A percentile compares a stretch with the other conserved stretches of the same genome.
Conservation (phyloP, 2,329 filamentous ascomycete genomes). For the Xylaria sp. region DNA sequence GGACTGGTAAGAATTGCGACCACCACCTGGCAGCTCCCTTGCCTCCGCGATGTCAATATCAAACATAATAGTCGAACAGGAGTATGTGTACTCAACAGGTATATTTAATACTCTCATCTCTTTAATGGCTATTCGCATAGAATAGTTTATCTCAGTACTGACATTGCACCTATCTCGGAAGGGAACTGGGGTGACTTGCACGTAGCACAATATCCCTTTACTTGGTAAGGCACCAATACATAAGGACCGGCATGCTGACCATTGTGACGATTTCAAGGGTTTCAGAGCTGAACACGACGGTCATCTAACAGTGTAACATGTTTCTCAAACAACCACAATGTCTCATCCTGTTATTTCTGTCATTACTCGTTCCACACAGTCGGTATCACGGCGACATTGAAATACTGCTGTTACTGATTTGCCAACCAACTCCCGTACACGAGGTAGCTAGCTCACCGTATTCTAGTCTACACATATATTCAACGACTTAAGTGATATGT, state of each 20-base stretch:
- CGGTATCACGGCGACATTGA: constrained; percentile 2
- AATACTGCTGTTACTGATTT: background rate
- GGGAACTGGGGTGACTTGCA: background rate
- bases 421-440: background rate
- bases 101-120: background rate
- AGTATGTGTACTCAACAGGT: background rate
- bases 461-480: background rate
- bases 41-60: background rate
- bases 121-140: background rate
- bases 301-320: constrained; percentile 1
- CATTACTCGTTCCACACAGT: constrained; percentile 14
- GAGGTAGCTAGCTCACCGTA: background rate
- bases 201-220: constrained; percentile 1
- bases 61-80: background rate
- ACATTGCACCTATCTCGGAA: background rate
- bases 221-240: background rate
- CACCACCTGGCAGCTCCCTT: background rate
- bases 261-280: background rate
- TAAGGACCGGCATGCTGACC: background rate
- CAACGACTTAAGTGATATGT: background rate
- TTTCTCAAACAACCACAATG: background rate
- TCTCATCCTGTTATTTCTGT: background rate
- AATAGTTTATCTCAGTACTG: background rate
- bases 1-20: background rate
- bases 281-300: constrained; percentile 10